Conservation (phyloP, 2,329 filamentous ascomycete genomes). For the Aspergillus sp. region DNA sequence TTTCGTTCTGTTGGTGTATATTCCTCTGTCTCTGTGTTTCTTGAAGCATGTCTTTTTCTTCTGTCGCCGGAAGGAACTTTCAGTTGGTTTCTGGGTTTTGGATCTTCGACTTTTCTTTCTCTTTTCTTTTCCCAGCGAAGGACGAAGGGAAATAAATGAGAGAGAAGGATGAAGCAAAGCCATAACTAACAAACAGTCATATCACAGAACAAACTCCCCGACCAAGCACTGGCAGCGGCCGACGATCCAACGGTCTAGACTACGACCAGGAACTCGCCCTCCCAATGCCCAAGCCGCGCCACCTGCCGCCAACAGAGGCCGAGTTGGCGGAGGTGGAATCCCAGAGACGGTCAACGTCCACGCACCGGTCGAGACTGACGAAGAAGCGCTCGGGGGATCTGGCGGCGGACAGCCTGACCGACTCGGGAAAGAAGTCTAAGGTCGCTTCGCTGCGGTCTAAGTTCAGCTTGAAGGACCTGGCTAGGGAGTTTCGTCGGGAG, state of each 20-base stretch:
- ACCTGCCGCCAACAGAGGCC: slow-evolving; percentile 4
- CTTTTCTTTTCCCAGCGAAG: neutral
- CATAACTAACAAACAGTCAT: neutral
- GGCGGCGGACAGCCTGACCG: slow-evolving; percentile 7
- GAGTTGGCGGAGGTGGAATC: neutral
- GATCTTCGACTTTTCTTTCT: neutral
- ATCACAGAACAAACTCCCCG: neutral
- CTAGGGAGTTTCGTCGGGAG: slow-evolving; percentile 24
- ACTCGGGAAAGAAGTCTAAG: slow-evolving; percentile 21
- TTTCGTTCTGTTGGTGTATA: too few relatives aligned
- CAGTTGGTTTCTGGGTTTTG: too few relatives aligned
- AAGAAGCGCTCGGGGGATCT: slow-evolving; percentile 4
- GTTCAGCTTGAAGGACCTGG: slow-evolving; percentile 31
- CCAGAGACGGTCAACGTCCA: slow-evolving; percentile 15
- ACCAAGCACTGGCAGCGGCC: neutral
- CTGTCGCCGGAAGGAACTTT: too few relatives aligned
- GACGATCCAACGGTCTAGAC: slow-evolving; percentile 24
- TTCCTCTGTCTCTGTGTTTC: too few relatives aligned
- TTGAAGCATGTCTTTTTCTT: too few relatives aligned
- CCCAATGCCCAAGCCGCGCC: slow-evolving; percentile 28
- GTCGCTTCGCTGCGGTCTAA: slow-evolving; percentile 28
- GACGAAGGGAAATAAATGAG: neutral
- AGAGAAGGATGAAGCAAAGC: neutral
- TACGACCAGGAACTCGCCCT: slow-evolving; percentile 27
- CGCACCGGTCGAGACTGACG: neutral